phyloP scores from a whole-genome alignment of 2,329 filamentous ascomycete genomes.

The Microdochium bolleyi region DNA sequence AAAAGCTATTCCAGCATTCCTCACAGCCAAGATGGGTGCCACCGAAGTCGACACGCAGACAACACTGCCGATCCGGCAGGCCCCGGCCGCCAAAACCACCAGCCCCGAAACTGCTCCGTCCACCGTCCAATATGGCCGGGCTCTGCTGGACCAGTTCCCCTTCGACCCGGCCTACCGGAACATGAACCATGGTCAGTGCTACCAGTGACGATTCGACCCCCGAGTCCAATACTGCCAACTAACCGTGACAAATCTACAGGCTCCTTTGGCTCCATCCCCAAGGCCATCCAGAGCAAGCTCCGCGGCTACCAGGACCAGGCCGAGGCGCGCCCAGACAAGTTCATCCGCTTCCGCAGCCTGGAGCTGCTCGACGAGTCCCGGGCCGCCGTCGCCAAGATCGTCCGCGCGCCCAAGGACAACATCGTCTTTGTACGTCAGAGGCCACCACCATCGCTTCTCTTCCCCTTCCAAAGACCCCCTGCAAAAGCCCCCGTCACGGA shows the following conservation, averaged over 20 bases:
- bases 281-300: conserved; percentile 47
- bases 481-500: not conserved
- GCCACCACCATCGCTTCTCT: not conserved
- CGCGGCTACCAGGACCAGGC: conserved; percentile 56
- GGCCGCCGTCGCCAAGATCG: conserved; percentile 51
- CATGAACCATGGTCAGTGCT: conserved; percentile 63
- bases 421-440: conserved; percentile 48
- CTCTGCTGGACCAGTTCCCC: conserved; percentile 52
- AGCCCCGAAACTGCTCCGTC: not conserved
- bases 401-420: conserved; percentile 58
- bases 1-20: too few relatives aligned
- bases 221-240: conserved; percentile 6
- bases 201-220: not conserved
- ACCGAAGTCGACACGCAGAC: not conserved
- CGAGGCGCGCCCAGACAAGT: conserved; percentile 66
- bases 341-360: conserved; percentile 63
- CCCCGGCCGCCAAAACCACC: not conserved
- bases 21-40: not conserved
- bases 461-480: not conserved
- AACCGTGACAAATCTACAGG: conserved; percentile 31
- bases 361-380: conserved; percentile 56
- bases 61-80: not conserved
- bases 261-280: conserved; percentile 73
- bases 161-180: conserved; percentile 62
- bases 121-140: not conserved